phyloP scores from a whole-genome alignment of 768 basidiomycete species.

The Tulasnella sp. region DNA sequence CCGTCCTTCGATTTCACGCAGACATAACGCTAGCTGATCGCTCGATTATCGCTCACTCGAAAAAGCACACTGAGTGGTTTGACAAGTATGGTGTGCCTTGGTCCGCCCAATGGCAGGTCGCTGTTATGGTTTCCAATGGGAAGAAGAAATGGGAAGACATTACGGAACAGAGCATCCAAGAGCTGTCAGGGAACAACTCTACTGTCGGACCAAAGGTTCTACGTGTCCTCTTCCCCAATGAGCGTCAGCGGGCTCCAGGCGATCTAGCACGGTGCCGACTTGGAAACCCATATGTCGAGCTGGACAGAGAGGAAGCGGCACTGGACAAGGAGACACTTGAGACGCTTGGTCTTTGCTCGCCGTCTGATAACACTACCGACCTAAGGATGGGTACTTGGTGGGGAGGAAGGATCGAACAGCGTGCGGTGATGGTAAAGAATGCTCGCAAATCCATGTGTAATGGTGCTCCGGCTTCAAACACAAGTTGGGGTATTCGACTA shows the following conservation, averaged over 20 bases:
- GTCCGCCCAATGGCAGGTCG: slow-evolving; percentile 56
- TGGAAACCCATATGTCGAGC: slow-evolving; percentile 48
- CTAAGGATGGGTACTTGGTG: slow-evolving; percentile 44
- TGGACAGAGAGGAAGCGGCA: slow-evolving; percentile 53
- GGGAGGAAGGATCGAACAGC: slow-evolving; percentile 52
- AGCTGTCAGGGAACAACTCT: slow-evolving; percentile 39
- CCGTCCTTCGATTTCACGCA: background rate
- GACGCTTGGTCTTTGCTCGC: slow-evolving; percentile 43
- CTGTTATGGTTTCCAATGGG: slow-evolving; percentile 42
- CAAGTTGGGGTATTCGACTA: slow-evolving; percentile 40
- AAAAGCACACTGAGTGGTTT: slow-evolving; percentile 28
- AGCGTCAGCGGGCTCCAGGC: background rate
- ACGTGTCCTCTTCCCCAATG: slow-evolving; percentile 28
- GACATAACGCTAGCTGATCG: background rate
- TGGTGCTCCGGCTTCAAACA: background rate
- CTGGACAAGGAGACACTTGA: slow-evolving; percentile 40
- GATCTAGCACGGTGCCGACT: background rate
- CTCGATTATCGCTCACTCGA: slow-evolving; percentile 11
- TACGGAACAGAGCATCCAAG: slow-evolving; percentile 36
- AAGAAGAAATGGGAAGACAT: slow-evolving; percentile 40
- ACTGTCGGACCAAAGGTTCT: slow-evolving; percentile 37
- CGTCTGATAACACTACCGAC: slow-evolving; percentile 33
- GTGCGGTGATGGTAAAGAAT: background rate
- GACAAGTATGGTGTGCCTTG: slow-evolving; percentile 41
- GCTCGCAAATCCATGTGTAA: background rate